phyloP scores from a whole-genome alignment of 2,329 filamentous ascomycete species.

The Microdochium bolleyi region DNA sequence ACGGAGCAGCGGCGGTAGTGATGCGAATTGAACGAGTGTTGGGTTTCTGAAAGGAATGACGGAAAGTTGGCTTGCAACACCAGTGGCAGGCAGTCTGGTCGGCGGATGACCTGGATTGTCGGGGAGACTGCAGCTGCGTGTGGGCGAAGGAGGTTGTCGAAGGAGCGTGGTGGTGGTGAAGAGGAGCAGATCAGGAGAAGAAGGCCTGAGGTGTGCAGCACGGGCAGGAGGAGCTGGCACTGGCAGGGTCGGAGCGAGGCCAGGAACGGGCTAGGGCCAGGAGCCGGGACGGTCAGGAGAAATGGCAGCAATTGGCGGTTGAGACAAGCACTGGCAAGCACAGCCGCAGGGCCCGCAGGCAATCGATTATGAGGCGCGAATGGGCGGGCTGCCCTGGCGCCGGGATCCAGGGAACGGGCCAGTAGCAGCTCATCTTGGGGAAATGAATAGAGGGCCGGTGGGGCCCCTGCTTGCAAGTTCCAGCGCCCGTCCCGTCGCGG shows the following conservation, averaged over 20 bases:
- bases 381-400: not conserved
- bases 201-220: not conserved
- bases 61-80: slow-evolving; percentile 34
- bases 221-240: not conserved
- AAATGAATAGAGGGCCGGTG: slow-evolving; percentile 1
- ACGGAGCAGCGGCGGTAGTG: not conserved
- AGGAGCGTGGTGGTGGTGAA: slow-evolving; percentile 18
- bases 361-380: not conserved
- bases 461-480: not conserved
- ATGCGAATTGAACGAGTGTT: slow-evolving; percentile 1
- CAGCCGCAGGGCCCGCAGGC: not conserved
- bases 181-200: slow-evolving; percentile 11
- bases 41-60: slow-evolving; percentile 29
- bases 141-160: slow-evolving; percentile 17
- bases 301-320: not conserved
- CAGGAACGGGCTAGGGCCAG: slow-evolving; percentile 1
- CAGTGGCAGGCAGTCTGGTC: slow-evolving; percentile 41
- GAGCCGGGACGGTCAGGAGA: not conserved
- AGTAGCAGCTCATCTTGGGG: not conserved
- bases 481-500: not conserved
- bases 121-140: slow-evolving; percentile 5
- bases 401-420: not conserved
- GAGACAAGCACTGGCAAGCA: not conserved
- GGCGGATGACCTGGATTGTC: slow-evolving; percentile 23
- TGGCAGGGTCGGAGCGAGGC: not conserved